Conservation (phyloP, 805 yeast species). For the Yarrowia sp. region DNA sequence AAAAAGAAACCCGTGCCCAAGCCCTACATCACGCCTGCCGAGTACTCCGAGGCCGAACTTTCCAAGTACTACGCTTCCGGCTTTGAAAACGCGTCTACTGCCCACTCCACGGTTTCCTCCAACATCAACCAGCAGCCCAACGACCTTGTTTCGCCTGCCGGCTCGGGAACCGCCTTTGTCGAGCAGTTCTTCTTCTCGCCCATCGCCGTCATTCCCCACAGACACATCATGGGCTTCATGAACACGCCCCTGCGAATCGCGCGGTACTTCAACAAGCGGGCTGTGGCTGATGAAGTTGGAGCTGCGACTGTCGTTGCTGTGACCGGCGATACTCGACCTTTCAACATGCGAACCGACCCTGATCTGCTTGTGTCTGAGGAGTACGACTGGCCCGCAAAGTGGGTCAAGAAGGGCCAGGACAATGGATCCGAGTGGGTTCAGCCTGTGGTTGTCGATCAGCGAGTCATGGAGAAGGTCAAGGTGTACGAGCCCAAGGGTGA, state of each 20-base stretch:
- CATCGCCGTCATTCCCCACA: constrained; percentile 68
- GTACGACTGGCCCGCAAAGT: constrained; percentile 76
- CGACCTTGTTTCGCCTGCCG: background rate
- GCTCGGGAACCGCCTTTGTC: constrained; percentile 7
- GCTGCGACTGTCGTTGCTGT: constrained; percentile 53
- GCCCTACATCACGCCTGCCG: constrained; percentile 61
- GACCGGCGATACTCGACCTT: constrained; percentile 54
- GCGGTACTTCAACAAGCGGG: constrained; percentile 72
- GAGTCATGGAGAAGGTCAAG: constrained; percentile 53
- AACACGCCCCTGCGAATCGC: constrained; percentile 73
- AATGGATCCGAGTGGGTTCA: constrained; percentile 85
- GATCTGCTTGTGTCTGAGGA: constrained; percentile 61
- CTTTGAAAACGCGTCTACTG: constrained; percentile 29
- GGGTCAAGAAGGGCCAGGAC: constrained; percentile 76
- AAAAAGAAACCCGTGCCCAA: constrained; percentile 51
- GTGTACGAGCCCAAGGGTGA: constrained; percentile 34
- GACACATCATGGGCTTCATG: constrained; percentile 74
- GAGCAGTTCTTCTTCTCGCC: constrained; percentile 48
- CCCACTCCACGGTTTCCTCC: constrained; percentile 36
- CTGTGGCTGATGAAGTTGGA: constrained; percentile 66
- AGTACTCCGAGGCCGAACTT: constrained; percentile 52
- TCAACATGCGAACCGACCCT: constrained; percentile 44
- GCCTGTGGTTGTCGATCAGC: constrained; percentile 65
- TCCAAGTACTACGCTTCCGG: constrained; percentile 55
- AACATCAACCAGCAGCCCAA: constrained; percentile 26